Base-by-base conservation (phyloP, 73 alveolate species). In the Tetrahymena elliotti region DNA sequence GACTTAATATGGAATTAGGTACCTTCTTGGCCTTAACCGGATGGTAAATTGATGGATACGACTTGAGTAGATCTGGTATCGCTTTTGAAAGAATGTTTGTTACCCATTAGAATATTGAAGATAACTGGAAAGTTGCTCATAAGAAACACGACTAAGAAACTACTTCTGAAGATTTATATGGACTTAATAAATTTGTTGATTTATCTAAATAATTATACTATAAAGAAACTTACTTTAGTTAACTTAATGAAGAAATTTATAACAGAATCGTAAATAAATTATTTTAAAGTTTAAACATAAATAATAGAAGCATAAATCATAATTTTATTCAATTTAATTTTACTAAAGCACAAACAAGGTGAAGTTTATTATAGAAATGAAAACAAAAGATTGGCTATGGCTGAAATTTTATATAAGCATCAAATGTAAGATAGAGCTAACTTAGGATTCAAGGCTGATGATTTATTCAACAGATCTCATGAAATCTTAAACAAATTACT, bases 1-100 rank as follows among this genome's bases (percentile, higher is more conserved):
- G 98, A 53, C 93, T 96, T 83, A 96, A 96, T 24, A 97, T 97
- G 20, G 98, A 96, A 94, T 33, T 96, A 20, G 98, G 98, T 24
- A 95, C 97, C 2, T 96, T 93, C 95, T 84, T 96, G 15, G 97
- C 97, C 6, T 35, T 96, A 31, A 96, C 98, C 33, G 96, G 98
- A 5, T 38, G 53, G n/a, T 95, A 95, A 16, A 34, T 96, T 93
- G 83, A 93, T 16, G 98, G 97, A 35, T 93, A 52, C 38, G 98
- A 96, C 36, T 96, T 96, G 36, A 53, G 39, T 35, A 35, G 95
- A 33, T 93, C 88, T 7, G 88, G 88, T 24, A 68, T 68, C 34
- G 88, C 88, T 18, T 68, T 68, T 24, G 88, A 68, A 68, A 68
- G 88, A 68, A 68, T 68, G 88, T 68, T 68, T 68, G 88, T n/a